phyloP scores from a whole-genome alignment of 73 alveolate genomes.

The Loxodes magnus region DNA sequence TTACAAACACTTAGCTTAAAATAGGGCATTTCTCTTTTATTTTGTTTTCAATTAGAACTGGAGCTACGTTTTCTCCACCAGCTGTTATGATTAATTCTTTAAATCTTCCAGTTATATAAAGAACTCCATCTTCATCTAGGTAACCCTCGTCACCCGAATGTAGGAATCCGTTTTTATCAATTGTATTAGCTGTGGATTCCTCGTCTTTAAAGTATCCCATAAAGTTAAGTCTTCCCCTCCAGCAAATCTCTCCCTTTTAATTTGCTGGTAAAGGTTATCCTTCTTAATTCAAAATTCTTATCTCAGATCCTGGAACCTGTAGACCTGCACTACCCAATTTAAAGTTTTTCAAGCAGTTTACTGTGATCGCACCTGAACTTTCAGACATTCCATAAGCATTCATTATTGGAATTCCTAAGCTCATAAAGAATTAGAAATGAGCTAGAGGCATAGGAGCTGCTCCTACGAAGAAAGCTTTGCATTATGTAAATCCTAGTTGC shows the following conservation, averaged over 20 bases:
- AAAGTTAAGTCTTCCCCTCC: conserved; percentile 76
- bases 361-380: conserved; percentile 45
- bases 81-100: conserved; percentile 81
- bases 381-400: conserved; percentile 54
- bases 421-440: background rate
- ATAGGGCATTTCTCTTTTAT: conserved; percentile 57
- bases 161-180: conserved; percentile 71
- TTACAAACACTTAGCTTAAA: conserved; percentile 48
- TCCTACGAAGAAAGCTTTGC: conserved; percentile 32
- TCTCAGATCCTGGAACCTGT: conserved; percentile 33
- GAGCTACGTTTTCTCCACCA: conserved; percentile 93
- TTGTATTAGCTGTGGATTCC: conserved; percentile 62
- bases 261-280: conserved; percentile 3
- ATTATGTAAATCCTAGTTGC: conserved; percentile 54
- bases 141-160: conserved; percentile 93
- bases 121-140: conserved; percentile 46
- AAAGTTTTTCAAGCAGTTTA: conserved; percentile 16
- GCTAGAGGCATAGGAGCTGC: conserved; percentile 34
- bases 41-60: conserved; percentile 69
- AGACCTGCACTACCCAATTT: conserved; percentile 38
- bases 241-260: conserved; percentile 87
- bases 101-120: conserved; percentile 79
- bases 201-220: conserved; percentile 80
- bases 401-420: conserved; percentile 4
- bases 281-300: conserved; percentile 43